These are phyloP conservation scores for Hygrocybe coccinea DNA, from an alignment of 768 basidiomycete species.

Conservation along the genomic window DNA sequence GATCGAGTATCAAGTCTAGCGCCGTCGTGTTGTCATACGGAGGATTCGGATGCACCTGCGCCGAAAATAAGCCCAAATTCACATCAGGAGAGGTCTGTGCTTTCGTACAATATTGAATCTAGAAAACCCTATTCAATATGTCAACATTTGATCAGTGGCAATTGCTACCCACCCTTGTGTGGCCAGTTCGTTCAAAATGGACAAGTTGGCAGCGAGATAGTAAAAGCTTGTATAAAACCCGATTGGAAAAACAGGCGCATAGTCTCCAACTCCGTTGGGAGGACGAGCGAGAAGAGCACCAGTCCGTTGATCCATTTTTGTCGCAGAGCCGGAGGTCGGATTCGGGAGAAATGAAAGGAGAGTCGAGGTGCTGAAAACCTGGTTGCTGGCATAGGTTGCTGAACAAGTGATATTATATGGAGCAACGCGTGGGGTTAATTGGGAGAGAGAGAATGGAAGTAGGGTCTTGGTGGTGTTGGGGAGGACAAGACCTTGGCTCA, in stretches of 20 bases:
- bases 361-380: conserved; percentile 43
- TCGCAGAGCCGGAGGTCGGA: conserved; percentile 46
- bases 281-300: conserved; percentile 52
- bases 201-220: conserved; percentile 49
- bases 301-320: conserved; percentile 58
- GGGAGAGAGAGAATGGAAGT: conserved; percentile 44
- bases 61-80: conserved; percentile 30
- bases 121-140: too few species aligned
- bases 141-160: too few species aligned
- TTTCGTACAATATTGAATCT: conserved; percentile 40
- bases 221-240: conserved; percentile 67
- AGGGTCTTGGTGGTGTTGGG: conserved; percentile 49
- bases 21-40: conserved; percentile 56
- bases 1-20: conserved; percentile 54
- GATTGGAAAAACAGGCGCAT: conserved; percentile 59
- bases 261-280: conserved; percentile 45
- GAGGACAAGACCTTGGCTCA: conserved; percentile 43
- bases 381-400: conserved; percentile 32
- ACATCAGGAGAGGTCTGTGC: conserved; percentile 13
- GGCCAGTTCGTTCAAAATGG: conserved; percentile 53
- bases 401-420: conserved; percentile 38
- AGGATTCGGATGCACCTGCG: conserved; percentile 66
- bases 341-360: conserved; percentile 47
- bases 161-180: conserved; percentile 48
- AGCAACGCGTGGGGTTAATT: conserved; percentile 38